phyloP scores from a whole-genome alignment of 345 rosid species.

The Syzygium aromaticum region DNA sequence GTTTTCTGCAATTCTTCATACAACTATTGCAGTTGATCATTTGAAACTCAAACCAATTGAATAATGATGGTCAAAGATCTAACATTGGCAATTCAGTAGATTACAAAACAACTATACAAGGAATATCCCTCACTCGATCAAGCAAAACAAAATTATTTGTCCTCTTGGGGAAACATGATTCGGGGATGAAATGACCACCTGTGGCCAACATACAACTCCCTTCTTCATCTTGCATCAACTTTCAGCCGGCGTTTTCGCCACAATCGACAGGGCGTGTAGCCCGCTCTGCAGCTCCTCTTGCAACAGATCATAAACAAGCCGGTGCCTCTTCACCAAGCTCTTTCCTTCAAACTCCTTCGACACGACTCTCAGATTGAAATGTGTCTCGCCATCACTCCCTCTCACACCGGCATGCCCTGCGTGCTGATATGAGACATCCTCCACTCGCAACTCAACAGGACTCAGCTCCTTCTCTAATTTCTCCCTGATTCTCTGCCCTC shows the following conservation, averaged over 20 bases:
- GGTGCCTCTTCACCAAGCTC: constrained; percentile 88
- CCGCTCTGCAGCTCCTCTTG: constrained; percentile 79
- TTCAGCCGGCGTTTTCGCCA: constrained; percentile 83
- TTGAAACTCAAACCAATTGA: not conserved
- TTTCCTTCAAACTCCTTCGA: constrained; percentile 80
- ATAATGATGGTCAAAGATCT: not conserved
- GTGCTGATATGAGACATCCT: constrained; percentile 89
- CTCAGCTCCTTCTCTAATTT: constrained; percentile 58
- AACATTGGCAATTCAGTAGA: not conserved
- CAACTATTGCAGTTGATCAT: not conserved
- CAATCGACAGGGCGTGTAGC: constrained; percentile 79
- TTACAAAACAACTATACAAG: not conserved
- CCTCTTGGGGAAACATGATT: not conserved
- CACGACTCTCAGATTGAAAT: constrained; percentile 74
- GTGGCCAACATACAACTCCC: not conserved
- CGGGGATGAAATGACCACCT: not conserved
- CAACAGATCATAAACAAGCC: constrained; percentile 62
- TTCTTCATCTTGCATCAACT: not conserved
- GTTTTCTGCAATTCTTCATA: not conserved
- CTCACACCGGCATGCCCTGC: constrained; percentile 87
- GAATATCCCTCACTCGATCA: not conserved
- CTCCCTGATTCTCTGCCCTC: constrained; percentile 69
- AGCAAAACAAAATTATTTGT: not conserved
- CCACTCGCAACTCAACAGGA: constrained; percentile 60
- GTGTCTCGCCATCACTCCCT: constrained; percentile 79